A percentile compares a stretch with the other conserved stretches of the same genome.
Conservation (phyloP, 164 flowering plant genomes). For the Amborella trichopoda region DNA sequence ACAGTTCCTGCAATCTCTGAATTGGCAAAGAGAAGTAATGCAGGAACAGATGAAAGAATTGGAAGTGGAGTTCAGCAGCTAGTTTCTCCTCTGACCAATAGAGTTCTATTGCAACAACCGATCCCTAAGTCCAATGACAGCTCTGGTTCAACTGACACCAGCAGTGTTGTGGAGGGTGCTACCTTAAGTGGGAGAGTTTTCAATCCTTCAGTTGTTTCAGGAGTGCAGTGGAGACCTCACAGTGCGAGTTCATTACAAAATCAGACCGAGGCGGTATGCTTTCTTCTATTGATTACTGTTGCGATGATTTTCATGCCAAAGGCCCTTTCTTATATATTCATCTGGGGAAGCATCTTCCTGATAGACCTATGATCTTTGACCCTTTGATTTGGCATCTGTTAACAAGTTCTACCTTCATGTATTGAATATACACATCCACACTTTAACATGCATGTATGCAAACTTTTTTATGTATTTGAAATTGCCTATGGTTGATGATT, state of each 20-base stretch:
- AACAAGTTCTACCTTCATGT: too few species aligned
- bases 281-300: background rate
- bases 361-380: too few species aligned
- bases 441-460: too few species aligned
- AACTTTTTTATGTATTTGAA: too few species aligned
- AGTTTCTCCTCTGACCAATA: conserved; percentile 48
- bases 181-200: conserved; percentile 50
- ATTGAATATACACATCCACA: too few species aligned
- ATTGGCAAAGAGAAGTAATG: conserved; percentile 50
- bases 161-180: conserved; percentile 38
- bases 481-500: too few species aligned
- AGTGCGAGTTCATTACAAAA: conserved; percentile 68
- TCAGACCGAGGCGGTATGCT: conserved; percentile 65
- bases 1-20: conserved; percentile 24
- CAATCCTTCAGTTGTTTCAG: conserved; percentile 54
- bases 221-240: conserved; percentile 83
- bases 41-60: conserved; percentile 64
- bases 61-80: conserved; percentile 50
- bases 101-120: conserved; percentile 59
- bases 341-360: too few species aligned
- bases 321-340: too few species aligned
- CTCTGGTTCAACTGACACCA: conserved; percentile 38
- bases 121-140: conserved; percentile 51
- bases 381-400: too few species aligned
- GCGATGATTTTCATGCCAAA: too few species aligned